phyloP scores from a whole-genome alignment of 106 monocot genomes.

The Allium sativum region DNA sequence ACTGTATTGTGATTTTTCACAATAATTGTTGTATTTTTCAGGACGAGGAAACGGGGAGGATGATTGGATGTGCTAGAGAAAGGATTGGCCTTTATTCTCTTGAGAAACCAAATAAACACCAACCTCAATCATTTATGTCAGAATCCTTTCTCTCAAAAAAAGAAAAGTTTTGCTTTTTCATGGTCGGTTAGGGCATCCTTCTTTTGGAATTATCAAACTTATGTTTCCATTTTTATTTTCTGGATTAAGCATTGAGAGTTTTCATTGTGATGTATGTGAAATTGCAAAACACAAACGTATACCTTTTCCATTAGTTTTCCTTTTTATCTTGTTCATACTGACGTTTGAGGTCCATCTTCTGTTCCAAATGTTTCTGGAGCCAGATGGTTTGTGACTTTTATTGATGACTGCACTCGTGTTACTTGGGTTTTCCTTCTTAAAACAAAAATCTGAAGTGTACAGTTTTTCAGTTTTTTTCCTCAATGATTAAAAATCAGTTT shows the following conservation, averaged over 20 bases:
- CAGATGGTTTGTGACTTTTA: slow-evolving; percentile 6
- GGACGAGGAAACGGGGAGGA: background rate
- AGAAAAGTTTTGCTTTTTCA: slow-evolving; percentile 1
- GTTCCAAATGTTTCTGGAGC: background rate
- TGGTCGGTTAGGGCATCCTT: background rate
- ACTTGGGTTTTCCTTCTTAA: slow-evolving; percentile 5
- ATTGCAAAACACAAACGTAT: slow-evolving; percentile 5
- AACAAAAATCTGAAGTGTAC: background rate
- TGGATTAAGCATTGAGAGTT: background rate
- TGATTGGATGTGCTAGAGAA: background rate
- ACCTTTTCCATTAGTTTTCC: slow-evolving; percentile 5
- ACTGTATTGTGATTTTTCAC: background rate
- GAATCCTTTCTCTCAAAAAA: background rate
- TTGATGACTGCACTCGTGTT: slow-evolving; percentile 6
- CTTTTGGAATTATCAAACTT: background rate
- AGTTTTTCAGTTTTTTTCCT: background rate
- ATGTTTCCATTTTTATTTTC: slow-evolving; percentile 2
- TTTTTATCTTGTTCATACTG: slow-evolving; percentile 4
- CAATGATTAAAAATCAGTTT: slow-evolving; percentile 4
- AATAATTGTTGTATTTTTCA: slow-evolving; percentile 2
- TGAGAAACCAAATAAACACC: background rate
- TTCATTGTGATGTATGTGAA: slow-evolving; percentile 4
- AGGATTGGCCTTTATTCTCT: background rate
- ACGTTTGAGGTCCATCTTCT: background rate
- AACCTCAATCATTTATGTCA: background rate